These are phyloP conservation scores for Malus hybrid DNA, from an alignment of 331 rosid genomes.

Conservation along the genomic window DNA sequence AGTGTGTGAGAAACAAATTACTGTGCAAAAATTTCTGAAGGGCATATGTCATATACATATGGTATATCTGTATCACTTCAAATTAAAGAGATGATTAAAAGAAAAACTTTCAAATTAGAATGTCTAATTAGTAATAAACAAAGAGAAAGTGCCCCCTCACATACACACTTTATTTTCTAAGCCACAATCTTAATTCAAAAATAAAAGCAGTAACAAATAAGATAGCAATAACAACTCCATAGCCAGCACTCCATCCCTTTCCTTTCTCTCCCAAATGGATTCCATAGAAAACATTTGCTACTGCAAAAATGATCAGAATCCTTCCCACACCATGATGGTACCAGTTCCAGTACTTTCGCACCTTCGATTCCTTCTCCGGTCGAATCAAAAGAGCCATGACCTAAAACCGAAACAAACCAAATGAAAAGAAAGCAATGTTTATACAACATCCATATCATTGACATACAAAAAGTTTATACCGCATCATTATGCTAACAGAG, in stretches of 20 bases:
- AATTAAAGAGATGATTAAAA: background rate
- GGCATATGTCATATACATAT: too few species aligned
- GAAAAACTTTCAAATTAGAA: background rate
- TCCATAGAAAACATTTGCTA: constrained; percentile 71
- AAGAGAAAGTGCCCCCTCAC: background rate
- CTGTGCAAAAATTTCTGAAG: too few species aligned
- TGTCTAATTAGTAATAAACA: background rate
- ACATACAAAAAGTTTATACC: too few species aligned
- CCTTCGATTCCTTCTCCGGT: constrained; percentile 48
- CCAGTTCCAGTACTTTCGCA: constrained; percentile 64
- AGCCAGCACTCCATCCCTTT: constrained; percentile 46
- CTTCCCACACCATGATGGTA: constrained; percentile 63
- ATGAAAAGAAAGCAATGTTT: background rate
- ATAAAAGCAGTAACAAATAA: constrained; percentile 32
- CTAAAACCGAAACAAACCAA: constrained; percentile 13
- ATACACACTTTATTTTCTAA: constrained; percentile 7
- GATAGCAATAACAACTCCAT: constrained; percentile 48
- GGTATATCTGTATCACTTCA: too few species aligned
- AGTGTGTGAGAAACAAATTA: too few species aligned
- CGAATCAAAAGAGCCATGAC: constrained; percentile 53
- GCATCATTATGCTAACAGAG: too few species aligned
- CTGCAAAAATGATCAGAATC: constrained; percentile 43
- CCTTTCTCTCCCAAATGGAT: constrained; percentile 51
- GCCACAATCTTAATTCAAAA: constrained; percentile 46
- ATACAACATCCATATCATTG: background rate